Evolutionary conservation across 2,329 filamentous ascomycete genomes (phyloP).

Genomic region (Helicocarpus griseus): DNA sequence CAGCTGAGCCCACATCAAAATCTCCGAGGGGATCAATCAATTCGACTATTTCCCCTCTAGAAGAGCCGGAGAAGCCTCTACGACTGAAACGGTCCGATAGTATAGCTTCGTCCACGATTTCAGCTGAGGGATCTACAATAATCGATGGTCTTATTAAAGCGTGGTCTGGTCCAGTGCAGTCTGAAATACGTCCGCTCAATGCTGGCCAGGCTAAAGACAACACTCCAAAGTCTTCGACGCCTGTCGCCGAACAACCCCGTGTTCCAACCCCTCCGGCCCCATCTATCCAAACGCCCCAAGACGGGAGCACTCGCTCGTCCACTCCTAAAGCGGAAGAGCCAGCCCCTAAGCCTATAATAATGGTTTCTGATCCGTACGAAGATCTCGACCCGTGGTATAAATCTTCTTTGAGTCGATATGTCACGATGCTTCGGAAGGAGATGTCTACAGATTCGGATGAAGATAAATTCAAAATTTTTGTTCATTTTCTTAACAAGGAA

Average conservation of each 20-base stretch:
- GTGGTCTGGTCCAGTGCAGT: conserved; percentile 29
- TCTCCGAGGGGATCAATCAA: neutral
- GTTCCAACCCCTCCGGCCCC: conserved; percentile 4
- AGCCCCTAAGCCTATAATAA: conserved; percentile 9
- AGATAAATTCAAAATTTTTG: conserved; percentile 46
- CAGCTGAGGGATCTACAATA: conserved; percentile 22
- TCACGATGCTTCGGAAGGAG: conserved; percentile 46
- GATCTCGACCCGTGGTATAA: conserved; percentile 50
- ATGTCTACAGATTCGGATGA: conserved; percentile 38
- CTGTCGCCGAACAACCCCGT: conserved; percentile 2
- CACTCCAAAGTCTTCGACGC: neutral
- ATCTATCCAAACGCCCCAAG: conserved; percentile 1
- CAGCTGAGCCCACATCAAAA: neutral
- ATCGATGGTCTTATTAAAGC: conserved; percentile 37
- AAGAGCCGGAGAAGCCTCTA: conserved; percentile 4
- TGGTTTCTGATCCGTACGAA: conserved; percentile 37
- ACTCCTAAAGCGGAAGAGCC: conserved; percentile 5
- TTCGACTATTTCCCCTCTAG: neutral
- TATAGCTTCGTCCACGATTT: conserved; percentile 19
- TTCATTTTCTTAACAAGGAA: conserved; percentile 40
- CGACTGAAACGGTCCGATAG: conserved; percentile 21
- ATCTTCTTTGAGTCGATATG: conserved; percentile 45
- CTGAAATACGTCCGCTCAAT: conserved; percentile 9
- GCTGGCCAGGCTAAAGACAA: conserved; percentile 6
- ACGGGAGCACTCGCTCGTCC: conserved; percentile 1